Evolutionary conservation across 495 filamentous ascomycete species (phyloP), one percentile per base, ranked within the genome.

Genomic region (Beverwykella pulmonaria): DNA sequence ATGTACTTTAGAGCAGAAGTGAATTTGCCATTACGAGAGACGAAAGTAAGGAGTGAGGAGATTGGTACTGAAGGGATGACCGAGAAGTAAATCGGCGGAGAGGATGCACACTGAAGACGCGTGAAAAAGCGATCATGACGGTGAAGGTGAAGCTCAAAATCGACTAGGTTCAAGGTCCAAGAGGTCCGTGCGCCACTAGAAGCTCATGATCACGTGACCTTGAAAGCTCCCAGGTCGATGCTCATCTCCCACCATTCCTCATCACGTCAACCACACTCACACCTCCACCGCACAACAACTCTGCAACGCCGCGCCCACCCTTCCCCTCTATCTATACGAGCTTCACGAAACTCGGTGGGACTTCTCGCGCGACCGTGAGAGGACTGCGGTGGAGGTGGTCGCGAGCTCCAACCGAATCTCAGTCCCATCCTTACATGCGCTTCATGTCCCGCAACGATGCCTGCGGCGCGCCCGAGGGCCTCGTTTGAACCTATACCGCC

Each of bases 401-500:
- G 20, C 12, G 44, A 14, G 32, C 32, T 44, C 39, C 17, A 7
- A 19, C 36, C 36, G 12, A 19, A 4, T 34, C 20, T 14, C 44
- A 8, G 26, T 22, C 57, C 44, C 17, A 3, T 5, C 29, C 15
- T 8, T 53, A 10, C 1, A 61, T 61, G 53, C 25, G 52, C 32
- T 25, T 25, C 14, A 17, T 19, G 25, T 15, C 5, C 23, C 20
- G 48, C 46, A 61, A 81, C 63, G 34, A 94, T 94, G 91, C 87
- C 90, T 48, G 81, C 86, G 10, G 78, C 84, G 52, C 78, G 87
- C 47, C 87, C 89, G 62, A 87, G 86, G 22, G 84, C 87, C 19
- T 79, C 80, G 0, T 97, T 98, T 74, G 88, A 91, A 69, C 91
- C 93, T 1, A 89, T 98, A 41, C 81, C 92, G 0, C 92, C 93